Evolutionary conservation across 2,329 filamentous ascomycete species (phyloP).

Genomic region (Ceratocystis variospora): DNA sequence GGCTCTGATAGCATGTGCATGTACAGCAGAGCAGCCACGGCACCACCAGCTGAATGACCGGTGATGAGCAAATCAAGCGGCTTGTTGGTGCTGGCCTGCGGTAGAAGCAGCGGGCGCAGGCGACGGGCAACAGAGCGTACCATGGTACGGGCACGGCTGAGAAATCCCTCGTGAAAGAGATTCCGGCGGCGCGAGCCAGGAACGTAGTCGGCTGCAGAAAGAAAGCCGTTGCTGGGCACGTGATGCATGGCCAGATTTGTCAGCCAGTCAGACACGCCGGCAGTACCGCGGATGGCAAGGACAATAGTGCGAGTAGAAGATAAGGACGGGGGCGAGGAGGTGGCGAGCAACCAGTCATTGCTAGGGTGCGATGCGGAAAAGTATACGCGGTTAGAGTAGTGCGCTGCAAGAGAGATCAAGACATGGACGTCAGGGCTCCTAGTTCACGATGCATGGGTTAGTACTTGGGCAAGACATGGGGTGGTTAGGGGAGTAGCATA

Average conservation of each 20-base stretch:
- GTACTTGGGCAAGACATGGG: neutral
- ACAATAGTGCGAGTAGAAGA: slow-evolving; percentile 53
- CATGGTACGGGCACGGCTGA: slow-evolving; percentile 64
- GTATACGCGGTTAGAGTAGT: slow-evolving; percentile 65
- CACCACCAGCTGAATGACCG: slow-evolving; percentile 75
- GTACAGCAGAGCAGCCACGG: slow-evolving; percentile 67
- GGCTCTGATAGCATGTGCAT: slow-evolving; percentile 59
- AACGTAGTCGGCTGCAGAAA: slow-evolving; percentile 26
- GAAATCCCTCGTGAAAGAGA: slow-evolving; percentile 66
- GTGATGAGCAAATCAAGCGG: slow-evolving; percentile 65
- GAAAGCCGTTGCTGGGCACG: slow-evolving; percentile 50
- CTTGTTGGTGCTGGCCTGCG: slow-evolving; percentile 28
- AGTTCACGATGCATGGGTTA: slow-evolving; percentile 13
- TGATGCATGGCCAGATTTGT: slow-evolving; percentile 65
- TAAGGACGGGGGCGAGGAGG: slow-evolving; percentile 36
- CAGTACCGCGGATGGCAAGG: slow-evolving; percentile 69
- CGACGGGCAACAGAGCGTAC: slow-evolving; percentile 51
- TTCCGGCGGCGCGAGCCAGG: slow-evolving; percentile 38
- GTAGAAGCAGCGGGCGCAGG: slow-evolving; percentile 28
- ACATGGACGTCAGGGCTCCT: slow-evolving; percentile 64
- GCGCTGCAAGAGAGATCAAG: slow-evolving; percentile 62
- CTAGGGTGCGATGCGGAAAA: slow-evolving; percentile 57
- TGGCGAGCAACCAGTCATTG: slow-evolving; percentile 65
- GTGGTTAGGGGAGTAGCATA: slow-evolving; percentile 27
- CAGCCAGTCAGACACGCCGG: slow-evolving; percentile 73